phyloP scores from a whole-genome alignment of 139 green algal genomes.

The Zygnema circumcarinatum region DNA sequence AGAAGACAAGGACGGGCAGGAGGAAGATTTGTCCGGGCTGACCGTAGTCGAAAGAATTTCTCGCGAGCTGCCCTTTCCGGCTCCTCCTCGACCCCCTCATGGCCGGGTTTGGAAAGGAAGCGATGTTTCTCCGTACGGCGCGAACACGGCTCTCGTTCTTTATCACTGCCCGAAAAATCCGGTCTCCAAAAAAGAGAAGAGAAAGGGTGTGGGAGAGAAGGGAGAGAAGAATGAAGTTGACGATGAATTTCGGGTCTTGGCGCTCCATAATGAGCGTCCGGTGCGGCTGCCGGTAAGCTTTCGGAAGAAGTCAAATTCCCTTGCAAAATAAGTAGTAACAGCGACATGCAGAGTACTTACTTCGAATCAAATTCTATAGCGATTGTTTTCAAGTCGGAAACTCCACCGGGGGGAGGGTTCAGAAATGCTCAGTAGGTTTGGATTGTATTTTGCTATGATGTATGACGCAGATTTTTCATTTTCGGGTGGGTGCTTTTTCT shows the following conservation, averaged over 20 bases:
- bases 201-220: neutral
- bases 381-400: too few relatives aligned
- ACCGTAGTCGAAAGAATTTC: neutral
- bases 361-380: neutral
- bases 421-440: too few relatives aligned
- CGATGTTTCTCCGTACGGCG: constrained; percentile 18
- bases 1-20: neutral
- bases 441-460: too few relatives aligned
- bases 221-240: neutral
- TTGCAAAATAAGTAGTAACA: neutral
- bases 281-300: constrained; percentile 43
- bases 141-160: constrained; percentile 47
- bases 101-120: constrained; percentile 16
- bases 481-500: too few relatives aligned
- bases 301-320: neutral
- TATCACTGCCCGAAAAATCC: constrained; percentile 22
- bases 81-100: constrained; percentile 4
- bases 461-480: too few relatives aligned
- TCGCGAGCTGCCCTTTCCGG: neutral
- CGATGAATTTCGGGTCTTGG: constrained; percentile 46
- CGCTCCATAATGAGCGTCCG: constrained; percentile 46
- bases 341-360: neutral
- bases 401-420: too few relatives aligned
- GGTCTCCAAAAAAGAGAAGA: neutral
- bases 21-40: neutral